phyloP scores from a whole-genome alignment of 2,329 filamentous ascomycete species.

The Alternaria longipes region DNA sequence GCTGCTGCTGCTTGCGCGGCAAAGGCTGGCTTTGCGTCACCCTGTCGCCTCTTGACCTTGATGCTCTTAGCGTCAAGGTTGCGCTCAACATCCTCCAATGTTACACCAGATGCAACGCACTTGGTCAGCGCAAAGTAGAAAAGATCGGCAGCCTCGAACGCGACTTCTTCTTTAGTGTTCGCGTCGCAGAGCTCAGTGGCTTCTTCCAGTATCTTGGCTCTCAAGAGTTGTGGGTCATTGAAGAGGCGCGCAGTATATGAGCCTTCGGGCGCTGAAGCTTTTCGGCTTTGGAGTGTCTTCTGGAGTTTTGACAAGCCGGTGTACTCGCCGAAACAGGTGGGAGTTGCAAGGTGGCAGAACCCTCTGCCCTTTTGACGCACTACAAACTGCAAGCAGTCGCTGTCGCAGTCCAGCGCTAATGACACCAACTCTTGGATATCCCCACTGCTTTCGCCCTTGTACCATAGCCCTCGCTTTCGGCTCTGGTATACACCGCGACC shows the following conservation, averaged over 20 bases:
- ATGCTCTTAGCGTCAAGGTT: slow-evolving; percentile 94
- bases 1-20: slow-evolving; percentile 72
- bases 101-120: slow-evolving; percentile 84
- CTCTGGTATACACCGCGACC: slow-evolving; percentile 92
- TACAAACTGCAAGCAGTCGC: slow-evolving; percentile 88
- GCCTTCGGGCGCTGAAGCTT: slow-evolving; percentile 81
- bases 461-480: slow-evolving; percentile 93
- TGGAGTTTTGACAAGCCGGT: slow-evolving; percentile 84
- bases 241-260: slow-evolving; percentile 96
- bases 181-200: slow-evolving; percentile 94
- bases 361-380: slow-evolving; percentile 87
- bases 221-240: slow-evolving; percentile 85
- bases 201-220: slow-evolving; percentile 98
- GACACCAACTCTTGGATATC: slow-evolving; percentile 90
- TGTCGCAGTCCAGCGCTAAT: slow-evolving; percentile 90
- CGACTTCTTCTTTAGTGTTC: slow-evolving; percentile 80
- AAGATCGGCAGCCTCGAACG: slow-evolving; percentile 93
- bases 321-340: slow-evolving; percentile 90
- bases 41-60: slow-evolving; percentile 92
- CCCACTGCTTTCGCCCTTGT: slow-evolving; percentile 94
- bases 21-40: slow-evolving; percentile 94
- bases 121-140: slow-evolving; percentile 96
- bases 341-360: slow-evolving; percentile 94
- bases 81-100: slow-evolving; percentile 85
- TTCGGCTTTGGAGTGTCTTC: slow-evolving; percentile 84